Base-by-base conservation (phyloP, 306 rosid genomes). In the Quercus suber region DNA sequence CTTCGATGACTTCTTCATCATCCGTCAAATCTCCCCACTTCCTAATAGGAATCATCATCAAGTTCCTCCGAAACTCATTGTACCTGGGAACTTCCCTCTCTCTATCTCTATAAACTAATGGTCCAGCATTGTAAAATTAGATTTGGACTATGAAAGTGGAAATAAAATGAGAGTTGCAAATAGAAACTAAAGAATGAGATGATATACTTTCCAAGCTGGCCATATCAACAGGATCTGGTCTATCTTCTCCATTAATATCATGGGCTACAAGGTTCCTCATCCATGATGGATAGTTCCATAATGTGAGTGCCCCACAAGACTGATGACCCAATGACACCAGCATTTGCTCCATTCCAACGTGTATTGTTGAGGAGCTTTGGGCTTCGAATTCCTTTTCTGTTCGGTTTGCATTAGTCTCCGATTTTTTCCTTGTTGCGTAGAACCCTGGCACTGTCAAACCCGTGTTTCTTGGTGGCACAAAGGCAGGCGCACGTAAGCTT, bases 291-390 rank as follows among this genome's bases (percentile, higher is more conserved):
- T 87, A 89, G 84, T 90, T 90, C 95, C 93, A 90, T 18, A 92
- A 75, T 27, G 85, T 23, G 65, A 89, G 43, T 61, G 87, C 92
- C 68, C 97, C 95, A 82, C 90, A 78, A 53, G 89, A 71, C 73
- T 92, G 97, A 85, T 89, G 93, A 59, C 92, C 97, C 92, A 90
- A 86, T 70, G 95, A 86, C n/a, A 89, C 87, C 68, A 90, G 60
- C 90, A 87, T 82, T 43, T 86, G 84, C 76, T 89, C 89, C 82
- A 90, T 78, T 79, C 93, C 97, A 45, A 90, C 41, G 2, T 35
- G 41, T 6, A 2, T 35, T 35, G 9, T 35, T 2, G 41, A 35
- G 41, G 8, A 6, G 9, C 41, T 35, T 35, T 35, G 2, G 41
- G 41, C 41, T 35, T 35, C 0, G 0, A 35, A 35, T 35, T 35